Percentiles rank a stretch among this genome's conserved stretches.
Evolutionary conservation across 805 yeast species (phyloP).

Genomic region (Millerozyma miso): DNA sequence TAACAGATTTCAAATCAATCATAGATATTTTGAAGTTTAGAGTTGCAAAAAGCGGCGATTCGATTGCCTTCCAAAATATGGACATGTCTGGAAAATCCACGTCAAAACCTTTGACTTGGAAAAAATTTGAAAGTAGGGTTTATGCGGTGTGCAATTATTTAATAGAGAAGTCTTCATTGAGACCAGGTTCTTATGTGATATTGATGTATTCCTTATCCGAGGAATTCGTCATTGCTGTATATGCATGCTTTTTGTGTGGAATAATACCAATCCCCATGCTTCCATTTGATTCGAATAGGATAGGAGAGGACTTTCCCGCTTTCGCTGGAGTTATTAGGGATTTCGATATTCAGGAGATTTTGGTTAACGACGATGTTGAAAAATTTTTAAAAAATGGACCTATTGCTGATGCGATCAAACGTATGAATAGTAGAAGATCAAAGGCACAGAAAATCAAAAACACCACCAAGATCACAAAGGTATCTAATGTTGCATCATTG

Average conservation of each 20-base stretch:
- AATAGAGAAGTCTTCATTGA: constrained; percentile 58
- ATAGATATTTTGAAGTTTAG: constrained; percentile 77
- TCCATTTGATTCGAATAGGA: constrained; percentile 62
- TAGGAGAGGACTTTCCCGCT: constrained; percentile 70
- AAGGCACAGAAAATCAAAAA: constrained; percentile 56
- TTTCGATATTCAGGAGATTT: constrained; percentile 64
- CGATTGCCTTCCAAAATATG: constrained; percentile 60
- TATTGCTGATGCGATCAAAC: constrained; percentile 55
- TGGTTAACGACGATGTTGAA: constrained; percentile 78
- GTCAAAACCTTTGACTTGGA: constrained; percentile 58
- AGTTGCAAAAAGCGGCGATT: constrained; percentile 68
- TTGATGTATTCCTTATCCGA: constrained; percentile 84
- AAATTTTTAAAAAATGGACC: constrained; percentile 63
- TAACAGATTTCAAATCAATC: constrained; percentile 68
- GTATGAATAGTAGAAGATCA: constrained; percentile 28
- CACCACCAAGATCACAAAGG: constrained; percentile 54
- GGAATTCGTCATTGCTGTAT: constrained; percentile 76
- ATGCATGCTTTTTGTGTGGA: constrained; percentile 84
- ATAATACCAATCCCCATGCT: constrained; percentile 71
- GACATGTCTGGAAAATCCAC: constrained; percentile 33
- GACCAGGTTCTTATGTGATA: constrained; percentile 69
- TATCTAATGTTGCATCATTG: constrained; percentile 35
- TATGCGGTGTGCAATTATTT: constrained; percentile 72
- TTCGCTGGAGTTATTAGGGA: constrained; percentile 64
- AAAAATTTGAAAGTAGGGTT: constrained; percentile 69